Conservation (phyloP, 768 basidiomycete species). For the Tylopilus vinaceipallidus region DNA sequence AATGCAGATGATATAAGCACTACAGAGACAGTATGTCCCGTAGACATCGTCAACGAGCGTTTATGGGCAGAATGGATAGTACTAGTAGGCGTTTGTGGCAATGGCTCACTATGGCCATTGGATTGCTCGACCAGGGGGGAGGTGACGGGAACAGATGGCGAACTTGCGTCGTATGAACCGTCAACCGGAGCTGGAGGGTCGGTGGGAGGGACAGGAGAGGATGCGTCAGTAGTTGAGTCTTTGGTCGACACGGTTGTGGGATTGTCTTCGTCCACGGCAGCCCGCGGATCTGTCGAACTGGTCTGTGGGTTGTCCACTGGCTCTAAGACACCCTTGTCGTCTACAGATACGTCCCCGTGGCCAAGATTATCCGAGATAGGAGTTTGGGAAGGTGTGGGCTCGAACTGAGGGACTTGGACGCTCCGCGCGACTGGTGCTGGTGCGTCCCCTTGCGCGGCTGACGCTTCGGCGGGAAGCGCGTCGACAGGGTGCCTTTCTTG, state of each 20-base stretch:
- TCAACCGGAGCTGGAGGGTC: slow-evolving; percentile 4
- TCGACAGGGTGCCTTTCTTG: slow-evolving; percentile 9
- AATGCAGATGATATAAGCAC: slow-evolving; percentile 83
- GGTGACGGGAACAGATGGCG: slow-evolving; percentile 4
- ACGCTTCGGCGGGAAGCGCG: slow-evolving; percentile 1
- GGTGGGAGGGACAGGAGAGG: slow-evolving; percentile 10
- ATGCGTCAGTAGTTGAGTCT: neutral
- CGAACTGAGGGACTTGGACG: slow-evolving; percentile 5
- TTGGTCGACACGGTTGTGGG: neutral
- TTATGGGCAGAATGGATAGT: slow-evolving; percentile 37
- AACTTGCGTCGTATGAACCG: slow-evolving; percentile 1
- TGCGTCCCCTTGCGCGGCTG: slow-evolving; percentile 5
- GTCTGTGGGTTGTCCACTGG: neutral
- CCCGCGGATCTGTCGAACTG: neutral
- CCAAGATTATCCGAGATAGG: neutral
- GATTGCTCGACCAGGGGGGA: slow-evolving; percentile 8
- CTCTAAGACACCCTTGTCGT: neutral
- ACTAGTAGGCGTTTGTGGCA: slow-evolving; percentile 21
- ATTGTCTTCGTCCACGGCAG: slow-evolving; percentile 3
- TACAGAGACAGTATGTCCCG: slow-evolving; percentile 71
- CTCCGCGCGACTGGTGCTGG: slow-evolving; percentile 8
- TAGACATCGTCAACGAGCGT: slow-evolving; percentile 61
- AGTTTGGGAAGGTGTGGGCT: slow-evolving; percentile 3
- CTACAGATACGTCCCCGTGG: neutral
- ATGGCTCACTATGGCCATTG: slow-evolving; percentile 15